Evolutionary conservation across 2,329 filamentous ascomycete species (phyloP).

Genomic region (Ambrosiella xylebori): DNA sequence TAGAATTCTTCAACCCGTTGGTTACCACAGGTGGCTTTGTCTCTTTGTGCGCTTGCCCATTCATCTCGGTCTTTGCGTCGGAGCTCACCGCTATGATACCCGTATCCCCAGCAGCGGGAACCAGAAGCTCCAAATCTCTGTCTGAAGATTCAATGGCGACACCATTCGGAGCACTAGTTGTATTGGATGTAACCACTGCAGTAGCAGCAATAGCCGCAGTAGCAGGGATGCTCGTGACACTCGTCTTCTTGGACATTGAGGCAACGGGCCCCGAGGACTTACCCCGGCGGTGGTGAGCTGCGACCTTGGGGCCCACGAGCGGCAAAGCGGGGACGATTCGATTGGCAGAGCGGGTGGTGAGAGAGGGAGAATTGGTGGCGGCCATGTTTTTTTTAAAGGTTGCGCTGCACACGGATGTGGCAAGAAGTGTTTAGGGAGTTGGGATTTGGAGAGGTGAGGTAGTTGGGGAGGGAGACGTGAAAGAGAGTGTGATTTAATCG

Average conservation of each 20-base stretch:
- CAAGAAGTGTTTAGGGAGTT: neutral
- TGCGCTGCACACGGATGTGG: neutral
- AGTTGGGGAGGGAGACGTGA: neutral
- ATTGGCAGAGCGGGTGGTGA: neutral
- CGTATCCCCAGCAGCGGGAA: too few relatives aligned
- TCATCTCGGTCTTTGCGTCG: too few relatives aligned
- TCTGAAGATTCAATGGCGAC: neutral
- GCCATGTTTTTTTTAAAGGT: neutral
- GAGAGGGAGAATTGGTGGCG: neutral
- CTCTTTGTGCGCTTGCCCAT: too few relatives aligned
- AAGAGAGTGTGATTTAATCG: constrained; percentile 6
- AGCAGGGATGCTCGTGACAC: neutral
- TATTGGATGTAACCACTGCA: neutral
- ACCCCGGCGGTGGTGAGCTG: neutral
- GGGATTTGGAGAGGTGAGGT: neutral
- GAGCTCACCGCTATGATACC: too few relatives aligned
- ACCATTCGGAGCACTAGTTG: neutral
- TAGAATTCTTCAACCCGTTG: too few relatives aligned
- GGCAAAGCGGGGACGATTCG: constrained; percentile 6
- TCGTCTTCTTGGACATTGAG: neutral
- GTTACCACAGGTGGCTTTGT: too few relatives aligned
- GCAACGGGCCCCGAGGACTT: neutral
- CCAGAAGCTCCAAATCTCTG: neutral
- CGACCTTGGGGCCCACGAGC: constrained; percentile 1
- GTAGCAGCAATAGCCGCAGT: neutral